Evolutionary conservation across 2,329 filamentous ascomycete species (phyloP).

Genomic region (Colletotrichum lupini): DNA sequence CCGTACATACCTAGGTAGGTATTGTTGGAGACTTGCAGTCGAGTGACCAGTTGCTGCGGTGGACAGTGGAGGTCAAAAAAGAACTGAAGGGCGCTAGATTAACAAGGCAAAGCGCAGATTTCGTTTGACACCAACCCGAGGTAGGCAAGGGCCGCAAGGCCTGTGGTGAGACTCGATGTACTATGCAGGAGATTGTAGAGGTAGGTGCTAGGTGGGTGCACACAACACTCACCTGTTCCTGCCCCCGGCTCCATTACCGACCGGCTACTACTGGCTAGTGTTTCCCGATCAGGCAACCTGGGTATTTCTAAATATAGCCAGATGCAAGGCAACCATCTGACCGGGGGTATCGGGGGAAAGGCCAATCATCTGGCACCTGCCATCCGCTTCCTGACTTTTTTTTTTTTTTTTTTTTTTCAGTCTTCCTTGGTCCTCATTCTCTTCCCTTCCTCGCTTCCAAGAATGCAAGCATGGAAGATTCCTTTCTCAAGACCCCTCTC

Average conservation of each 20-base stretch:
- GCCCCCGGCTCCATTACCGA: slow-evolving; percentile 16
- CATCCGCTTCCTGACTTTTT: slow-evolving; percentile 22
- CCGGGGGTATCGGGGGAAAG: background rate
- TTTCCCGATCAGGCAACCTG: slow-evolving; percentile 10
- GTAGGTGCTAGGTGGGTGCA: slow-evolving; percentile 9
- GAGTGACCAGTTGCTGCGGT: background rate
- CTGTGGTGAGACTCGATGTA: background rate
- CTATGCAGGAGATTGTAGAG: background rate
- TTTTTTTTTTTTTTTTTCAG: background rate
- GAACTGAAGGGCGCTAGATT: slow-evolving; percentile 21
- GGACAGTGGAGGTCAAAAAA: background rate
- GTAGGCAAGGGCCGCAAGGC: slow-evolving; percentile 9
- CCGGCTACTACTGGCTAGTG: slow-evolving; percentile 15
- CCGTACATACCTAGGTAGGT: no score
- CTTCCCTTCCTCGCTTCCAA: background rate
- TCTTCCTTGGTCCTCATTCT: background rate
- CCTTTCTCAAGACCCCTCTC: background rate
- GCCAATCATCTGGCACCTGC: slow-evolving; percentile 16
- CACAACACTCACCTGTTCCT: slow-evolving; percentile 28
- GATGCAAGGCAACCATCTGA: slow-evolving; percentile 13
- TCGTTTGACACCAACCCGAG: slow-evolving; percentile 12
- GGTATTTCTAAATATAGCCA: slow-evolving; percentile 18
- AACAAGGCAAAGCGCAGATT: slow-evolving; percentile 14
- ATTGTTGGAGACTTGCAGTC: no score
- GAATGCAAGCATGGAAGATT: background rate